Base-by-base conservation (phyloP, 1,284 basidiomycete species). In the Schizopora paradoxa region DNA sequence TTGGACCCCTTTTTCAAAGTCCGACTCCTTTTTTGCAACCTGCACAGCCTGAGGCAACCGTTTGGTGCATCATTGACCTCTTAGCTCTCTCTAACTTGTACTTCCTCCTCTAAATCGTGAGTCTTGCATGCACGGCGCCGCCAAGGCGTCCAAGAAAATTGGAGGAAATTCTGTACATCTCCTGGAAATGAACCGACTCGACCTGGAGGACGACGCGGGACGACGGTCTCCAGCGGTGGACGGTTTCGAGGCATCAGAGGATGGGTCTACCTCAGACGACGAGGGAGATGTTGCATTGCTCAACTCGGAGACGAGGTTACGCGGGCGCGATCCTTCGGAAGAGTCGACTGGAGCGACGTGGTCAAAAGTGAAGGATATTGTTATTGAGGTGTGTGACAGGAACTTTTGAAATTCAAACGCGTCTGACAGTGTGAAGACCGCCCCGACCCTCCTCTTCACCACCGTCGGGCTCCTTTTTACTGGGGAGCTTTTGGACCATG, bases 401-500 rank as follows among this genome's bases (percentile, higher is more conserved):
- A 28, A 2, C 16, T 27, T 29, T 23, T n/a, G 56, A 49, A 51
- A 42, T 19, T 5, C 29, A 13, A 40, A 35, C 39, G 29, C 23
- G 36, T 21, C n/a, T 36, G n/a, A 11, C 10, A 13, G 28, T 40
- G 16, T 21, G n/a, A 55, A 89, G 86, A 81, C 80, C 45, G 76
- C 78, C 6, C 86, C 86, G 10, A 83, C 85, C 19, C 69, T 89
- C 37, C 65, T 88, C 10, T 66, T 89, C 40, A 86, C 82, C 1
- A 82, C 82, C 0, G 57, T 85, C 19, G 81, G 85, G 27, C 68
- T 92, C 41, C 71, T 94, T 37, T 88, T 96, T 60, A 91, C 91
- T 1, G 93, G 93, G 32, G 85, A 93, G 61, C 74, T 95, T 0
- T 67, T 97, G 29, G 86, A 92, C 59, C 81, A 84, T 58, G 82